Percentiles rank a stretch among this genome's conserved stretches.
These are phyloP conservation scores for Aeschynomene evenia DNA, from an alignment of 306 rosid species.

Conservation along the genomic window DNA sequence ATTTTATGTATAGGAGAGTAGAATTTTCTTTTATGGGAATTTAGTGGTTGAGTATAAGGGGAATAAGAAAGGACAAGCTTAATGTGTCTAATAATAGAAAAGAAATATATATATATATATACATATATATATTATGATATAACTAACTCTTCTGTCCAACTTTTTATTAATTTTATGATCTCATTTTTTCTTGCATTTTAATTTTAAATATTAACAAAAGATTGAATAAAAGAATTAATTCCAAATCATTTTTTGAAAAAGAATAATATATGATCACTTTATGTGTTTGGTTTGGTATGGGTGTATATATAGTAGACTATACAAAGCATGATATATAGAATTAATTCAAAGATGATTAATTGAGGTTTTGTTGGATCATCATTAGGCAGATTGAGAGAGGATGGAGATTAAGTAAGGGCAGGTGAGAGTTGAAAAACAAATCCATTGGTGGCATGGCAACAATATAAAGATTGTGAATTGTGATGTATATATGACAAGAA, in stretches of 20 bases:
- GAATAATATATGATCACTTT: too few species aligned
- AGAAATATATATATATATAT: too few species aligned
- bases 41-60: slow-evolving; percentile 49
- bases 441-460: slow-evolving; percentile 31
- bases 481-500: too few species aligned
- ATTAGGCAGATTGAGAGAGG: slow-evolving; percentile 36
- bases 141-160: too few species aligned
- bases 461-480: slow-evolving; percentile 34
- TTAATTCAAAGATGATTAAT: slow-evolving; percentile 28
- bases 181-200: too few species aligned
- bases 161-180: too few species aligned
- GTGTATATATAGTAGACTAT: slow-evolving; percentile 31
- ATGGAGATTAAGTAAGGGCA: slow-evolving; percentile 46
- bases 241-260: too few species aligned
- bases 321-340: slow-evolving; percentile 22
- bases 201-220: too few species aligned
- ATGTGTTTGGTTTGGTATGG: slow-evolving; percentile 46
- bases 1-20: slow-evolving; percentile 5
- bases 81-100: slow-evolving; percentile 2
- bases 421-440: slow-evolving; percentile 43
- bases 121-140: too few species aligned
- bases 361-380: slow-evolving; percentile 42
- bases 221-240: too few species aligned
- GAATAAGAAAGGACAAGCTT: slow-evolving; percentile 31
- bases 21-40: slow-evolving; percentile 19